Evolutionary conservation across 2,329 filamentous ascomycete genomes (phyloP).

Genomic region (Fusarium sp.): DNA sequence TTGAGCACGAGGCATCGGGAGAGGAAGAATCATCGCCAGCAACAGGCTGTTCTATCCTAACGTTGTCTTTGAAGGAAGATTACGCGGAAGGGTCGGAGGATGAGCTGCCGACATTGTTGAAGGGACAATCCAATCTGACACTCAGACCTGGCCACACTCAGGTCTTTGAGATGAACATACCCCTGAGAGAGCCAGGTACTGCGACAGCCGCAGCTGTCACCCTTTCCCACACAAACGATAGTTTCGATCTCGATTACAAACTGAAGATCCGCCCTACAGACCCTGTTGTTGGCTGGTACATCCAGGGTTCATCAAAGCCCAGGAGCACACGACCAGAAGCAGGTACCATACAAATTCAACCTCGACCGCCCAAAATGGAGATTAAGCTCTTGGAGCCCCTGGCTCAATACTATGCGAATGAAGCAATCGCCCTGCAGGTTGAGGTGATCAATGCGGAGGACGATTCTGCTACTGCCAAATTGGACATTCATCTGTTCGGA

Average conservation of each 20-base stretch:
- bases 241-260: constrained; percentile 75
- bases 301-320: constrained; percentile 56
- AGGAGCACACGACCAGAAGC: constrained; percentile 62
- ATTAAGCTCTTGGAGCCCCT: constrained; percentile 72
- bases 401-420: constrained; percentile 86
- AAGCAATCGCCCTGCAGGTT: constrained; percentile 75
- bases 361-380: constrained; percentile 92
- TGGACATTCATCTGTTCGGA: constrained; percentile 77
- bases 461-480: constrained; percentile 76
- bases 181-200: constrained; percentile 85
- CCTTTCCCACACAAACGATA: constrained; percentile 70
- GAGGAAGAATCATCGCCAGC: constrained; percentile 2
- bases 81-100: constrained; percentile 44
- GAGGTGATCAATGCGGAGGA: constrained; percentile 86
- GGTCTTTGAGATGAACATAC: constrained; percentile 77
- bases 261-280: constrained; percentile 63
- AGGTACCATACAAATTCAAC: constrained; percentile 76
- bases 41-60: constrained; percentile 36
- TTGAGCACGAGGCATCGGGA: constrained; percentile 56
- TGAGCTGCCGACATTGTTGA: constrained; percentile 55
- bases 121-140: constrained; percentile 71
- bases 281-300: constrained; percentile 63
- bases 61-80: constrained; percentile 50
- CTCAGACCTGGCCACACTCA: constrained; percentile 74
- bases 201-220: constrained; percentile 73